Base-by-base conservation (phyloP, 352 stramenopile species). In the Peronospora belbahrii region DNA sequence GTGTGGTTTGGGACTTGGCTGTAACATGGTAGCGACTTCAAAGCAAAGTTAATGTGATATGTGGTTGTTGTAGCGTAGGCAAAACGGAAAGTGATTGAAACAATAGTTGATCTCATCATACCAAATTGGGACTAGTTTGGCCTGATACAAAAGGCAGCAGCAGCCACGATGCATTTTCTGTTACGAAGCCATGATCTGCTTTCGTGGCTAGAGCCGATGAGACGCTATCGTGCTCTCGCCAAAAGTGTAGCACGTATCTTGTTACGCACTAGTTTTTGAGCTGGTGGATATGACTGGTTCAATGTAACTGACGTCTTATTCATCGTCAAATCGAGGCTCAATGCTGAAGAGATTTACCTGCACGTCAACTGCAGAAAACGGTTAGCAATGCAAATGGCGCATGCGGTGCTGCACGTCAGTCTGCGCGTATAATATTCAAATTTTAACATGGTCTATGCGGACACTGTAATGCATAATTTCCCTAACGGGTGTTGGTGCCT, bases 191-290 rank as follows among this genome's bases (percentile, higher is more conserved):
- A 57, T 56, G 40, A 56, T 25, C 32, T 38, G 32, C n/a, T n/a
- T n/a, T n/a, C n/a, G n/a, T n/a, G n/a, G 20, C 14, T 6, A 7
- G 11, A 27, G 24, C 14, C 54, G 48, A 59, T 52, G 42, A 42
- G 48, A 63, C 55, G 48, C 50, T 56, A 56, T 38, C 50, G 55
- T 63, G 42, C 24, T 9, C 11, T 59, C 33, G 55, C 37, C 18
- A 27, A 27, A 27, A 27, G n/a, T n/a, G n/a, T 27, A 8, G 23
- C 23, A 27, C 23, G 23, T 8, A 27, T 27, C 9, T 27, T 27
- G 23, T 28, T 28, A 11, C 24, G 24, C 11, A 11, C 11, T 28
- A 9, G 24, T 28, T 28, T 28, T 10, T 33, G 8, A 15, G 15
- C 28, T 14, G 27, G 27, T 15, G 2, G 13, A 15, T 6, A 2